Base-by-base conservation (phyloP, 2,329 filamentous ascomycete species). In the Didymella segeticola region DNA sequence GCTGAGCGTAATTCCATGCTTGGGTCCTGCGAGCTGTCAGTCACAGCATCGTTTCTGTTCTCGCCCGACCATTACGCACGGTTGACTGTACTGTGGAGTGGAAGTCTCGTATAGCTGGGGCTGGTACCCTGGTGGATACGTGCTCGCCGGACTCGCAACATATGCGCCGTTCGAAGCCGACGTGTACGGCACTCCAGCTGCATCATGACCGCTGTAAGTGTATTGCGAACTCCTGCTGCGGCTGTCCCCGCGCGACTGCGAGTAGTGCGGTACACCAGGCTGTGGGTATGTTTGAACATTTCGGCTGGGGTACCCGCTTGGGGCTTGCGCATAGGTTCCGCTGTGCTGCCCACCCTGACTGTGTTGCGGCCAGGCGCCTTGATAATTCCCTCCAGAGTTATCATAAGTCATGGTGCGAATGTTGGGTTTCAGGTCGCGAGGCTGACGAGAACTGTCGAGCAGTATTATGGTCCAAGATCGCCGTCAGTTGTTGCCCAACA, bases 321-420 rank as follows among this genome's bases (percentile, higher is more conserved):
- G 12, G 7, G 6, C 10, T 12, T 54, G 38, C 33, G 23, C 9
- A 15, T 41, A 30, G 11, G 15, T 14, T 7, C 12, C 27, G 39
- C 33, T 38, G 27, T n/a, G 33, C 15, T 45, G 38, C 7, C 22
- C 51, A 30, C 10, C 8, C 19, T 31, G 8, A n/a, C n/a, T 14
- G n/a, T 48, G 51, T 23, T 38, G 39, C 15, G 39, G 14, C 51
- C 51, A 54, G 15, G 3, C 14, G 14, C 22, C 20, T 31, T 34
- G 27, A 31, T 43, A 45, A 38, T 31, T 14, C 22, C 38, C 17
- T 6, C 37, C 33, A 10, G 45, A 23, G 33, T 17, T 34, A n/a
- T 31, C 4, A 15, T 43, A 43, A 38, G 14, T 43, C 51, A 54
- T 54, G 33, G 22, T 54, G 26, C 39, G 25, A n/a, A 36, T 2